Base-by-base conservation (phyloP, 176 grass and related monocot genomes). In the Tuctoria greenei region DNA sequence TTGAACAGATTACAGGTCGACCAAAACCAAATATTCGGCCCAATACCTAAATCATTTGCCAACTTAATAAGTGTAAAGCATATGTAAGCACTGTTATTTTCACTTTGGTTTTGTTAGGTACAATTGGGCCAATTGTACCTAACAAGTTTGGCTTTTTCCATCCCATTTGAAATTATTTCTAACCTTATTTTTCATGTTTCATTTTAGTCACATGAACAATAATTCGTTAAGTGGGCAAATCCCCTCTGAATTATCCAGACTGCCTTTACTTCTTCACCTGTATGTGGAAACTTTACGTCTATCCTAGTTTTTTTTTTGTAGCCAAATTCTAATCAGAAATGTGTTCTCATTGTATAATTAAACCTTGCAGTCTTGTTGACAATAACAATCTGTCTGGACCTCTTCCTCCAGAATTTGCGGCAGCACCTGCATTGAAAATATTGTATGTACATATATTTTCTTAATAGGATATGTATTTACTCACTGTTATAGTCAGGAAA, bases 141-240 rank as follows among this genome's bases (percentile, higher is more conserved):
- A n/a, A n/a, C n/a, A n/a, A n/a, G n/a, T n/a, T n/a, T n/a, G n/a
- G n/a, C n/a, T 24, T 86, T 66, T 85, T 40, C 8, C 58, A 26
- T 79, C 66, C 46, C 40, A 18, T 78, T 20, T 45, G 38, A 66
- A 8, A 41, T 35, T 67, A 82, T 59, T 45, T n/a, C 62, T 86
- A 81, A 76, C 76, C 11, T 72, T 23, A 85, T 68, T 10, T 79
- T 35, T 44, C 43, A 4, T 50, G 10, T 84, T 78, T 82, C 79
- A 59, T 79, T 74, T 74, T n/a, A 98, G 95, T 75, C 95, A 95
- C 83, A 98, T 95, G 95, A 98, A 98, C 73, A 98, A 98, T 61
- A 98, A 98, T 81, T 98, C 95, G 17, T 89, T 98, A 74, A 98
- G 87, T 67, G 91, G 95, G 56, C 61, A 84, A 79, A 92, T 98